Percentiles rank a stretch among this genome's conserved stretches.
Evolutionary conservation across 805 yeast genomes (phyloP).

Genomic region (Candida anglica): DNA sequence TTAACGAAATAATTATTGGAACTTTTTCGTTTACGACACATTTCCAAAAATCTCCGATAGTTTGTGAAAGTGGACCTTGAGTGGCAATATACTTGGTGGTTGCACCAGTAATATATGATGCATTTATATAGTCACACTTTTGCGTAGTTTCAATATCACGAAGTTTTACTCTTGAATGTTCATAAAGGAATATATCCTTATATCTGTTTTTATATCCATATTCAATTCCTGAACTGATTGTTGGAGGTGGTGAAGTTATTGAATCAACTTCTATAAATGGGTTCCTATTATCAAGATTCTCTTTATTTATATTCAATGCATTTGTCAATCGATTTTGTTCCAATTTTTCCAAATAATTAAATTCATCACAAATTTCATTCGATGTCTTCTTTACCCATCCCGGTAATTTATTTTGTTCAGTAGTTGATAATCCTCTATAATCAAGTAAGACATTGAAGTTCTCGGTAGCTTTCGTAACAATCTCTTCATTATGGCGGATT

Average conservation of each 20-base stretch:
- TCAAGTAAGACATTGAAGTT: constrained; percentile 7
- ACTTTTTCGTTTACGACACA: constrained; percentile 61
- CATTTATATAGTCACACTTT: constrained; percentile 72
- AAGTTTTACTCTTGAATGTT: constrained; percentile 75
- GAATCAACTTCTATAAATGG: neutral
- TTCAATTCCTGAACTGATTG: constrained; percentile 74
- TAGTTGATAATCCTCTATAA: constrained; percentile 10
- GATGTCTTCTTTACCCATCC: constrained; percentile 42
- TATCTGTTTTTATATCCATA: constrained; percentile 79
- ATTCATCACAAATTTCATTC: constrained; percentile 33
- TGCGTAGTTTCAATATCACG: constrained; percentile 12
- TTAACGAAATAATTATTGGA: constrained; percentile 68
- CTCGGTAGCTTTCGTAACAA: constrained; percentile 13
- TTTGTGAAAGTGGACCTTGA: constrained; percentile 79
- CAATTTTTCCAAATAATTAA: constrained; percentile 60
- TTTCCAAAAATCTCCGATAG: constrained; percentile 83
- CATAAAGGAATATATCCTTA: constrained; percentile 84
- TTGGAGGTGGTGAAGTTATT: constrained; percentile 24
- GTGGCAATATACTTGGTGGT: constrained; percentile 57
- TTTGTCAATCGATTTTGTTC: constrained; percentile 64
- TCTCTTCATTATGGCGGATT: constrained; percentile 53
- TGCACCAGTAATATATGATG: constrained; percentile 50
- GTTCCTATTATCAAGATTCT: too few species aligned
- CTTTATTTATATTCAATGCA: constrained; percentile 16
- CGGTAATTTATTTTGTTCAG: constrained; percentile 36